Evolutionary conservation across 192 early-diverging fungal genomes (phyloP), one percentile per base, ranked within the genome.

Genomic region (Coemansia reversa): DNA sequence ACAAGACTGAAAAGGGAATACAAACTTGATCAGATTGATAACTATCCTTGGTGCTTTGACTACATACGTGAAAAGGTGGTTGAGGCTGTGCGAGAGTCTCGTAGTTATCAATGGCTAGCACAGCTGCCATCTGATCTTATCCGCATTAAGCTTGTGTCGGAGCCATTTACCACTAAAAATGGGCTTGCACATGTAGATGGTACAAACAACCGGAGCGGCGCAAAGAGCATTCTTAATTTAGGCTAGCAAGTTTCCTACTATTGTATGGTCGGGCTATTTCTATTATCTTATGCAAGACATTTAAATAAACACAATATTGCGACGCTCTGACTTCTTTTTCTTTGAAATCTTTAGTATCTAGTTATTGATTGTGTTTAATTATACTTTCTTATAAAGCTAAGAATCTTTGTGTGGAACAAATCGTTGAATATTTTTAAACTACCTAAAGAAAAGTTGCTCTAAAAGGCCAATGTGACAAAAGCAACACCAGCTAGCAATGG

Each of bases 31-130:
- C 27, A 56, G 12, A 74, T 79, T 39, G 57, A 60, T 32, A 53
- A 63, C 45, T 79, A 70, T 24, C 64, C 70, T 9, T 79, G 76
- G 76, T 74, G 71, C 30, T 28, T 68, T 12, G 71, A 79, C 24
- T 74, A 70, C 33, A 61, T 79, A 7, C 71, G 70, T 39, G 64
- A 58, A 12, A 59, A 69, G 56, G 67, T 79, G 18, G 24, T 79
- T 6, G 60, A 66, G n/a, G 48, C 51, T 19, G 65, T 58, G 18
- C 28, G 5, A 3, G 16, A 32, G 7, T 16, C 24, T 9, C 32
- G 20, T 51, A 54, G 51, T 12, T 70, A 65, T 39, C 30, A 53
- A 11, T 74, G 76, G 76, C 5, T 72, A n/a, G 59, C 63, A 5
- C 52, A 69, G 19, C 5, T 68, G 45, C 66, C 76, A 16, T 18